Percentiles rank a stretch among this genome's conserved stretches.
These are phyloP conservation scores for Galerina sulciceps DNA, from an alignment of 768 basidiomycete species.

Conservation along the genomic window DNA sequence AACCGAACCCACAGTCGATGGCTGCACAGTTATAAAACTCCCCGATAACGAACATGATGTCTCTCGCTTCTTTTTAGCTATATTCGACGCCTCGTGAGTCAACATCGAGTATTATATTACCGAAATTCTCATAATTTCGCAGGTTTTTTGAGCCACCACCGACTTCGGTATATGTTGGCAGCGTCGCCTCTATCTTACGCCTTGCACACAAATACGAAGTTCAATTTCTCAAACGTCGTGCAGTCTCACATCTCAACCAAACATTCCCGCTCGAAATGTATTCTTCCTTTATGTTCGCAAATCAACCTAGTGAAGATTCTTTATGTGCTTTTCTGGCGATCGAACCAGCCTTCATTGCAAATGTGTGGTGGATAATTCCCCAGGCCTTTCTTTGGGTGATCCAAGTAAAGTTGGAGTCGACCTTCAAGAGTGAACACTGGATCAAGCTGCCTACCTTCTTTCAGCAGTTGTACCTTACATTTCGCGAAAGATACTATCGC, in stretches of 20 bases:
- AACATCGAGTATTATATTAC: not conserved
- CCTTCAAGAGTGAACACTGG: not conserved
- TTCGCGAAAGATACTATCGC: too few relatives aligned
- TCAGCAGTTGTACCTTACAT: too few relatives aligned
- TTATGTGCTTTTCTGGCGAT: not conserved
- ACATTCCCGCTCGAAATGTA: not conserved
- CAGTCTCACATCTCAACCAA: not conserved
- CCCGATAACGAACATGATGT: not conserved
- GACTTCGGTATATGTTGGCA: not conserved
- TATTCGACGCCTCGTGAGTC: not conserved
- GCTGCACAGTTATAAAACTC: too few relatives aligned
- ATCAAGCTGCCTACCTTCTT: too few relatives aligned
- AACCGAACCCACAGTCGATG: not conserved
- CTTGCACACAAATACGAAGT: slow-evolving; percentile 7
- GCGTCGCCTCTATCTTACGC: not conserved
- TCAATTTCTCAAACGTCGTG: not conserved
- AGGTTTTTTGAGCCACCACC: slow-evolving; percentile 4
- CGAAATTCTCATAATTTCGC: not conserved
- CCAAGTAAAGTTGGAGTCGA: not conserved
- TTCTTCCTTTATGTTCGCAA: not conserved
- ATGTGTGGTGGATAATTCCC: not conserved
- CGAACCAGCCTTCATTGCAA: not conserved
- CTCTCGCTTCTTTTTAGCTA: not conserved
- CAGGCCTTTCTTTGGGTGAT: not conserved
- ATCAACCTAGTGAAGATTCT: not conserved